Base-by-base conservation (phyloP, 2,329 filamentous ascomycete species). In the Aspergillus calidoustus region DNA sequence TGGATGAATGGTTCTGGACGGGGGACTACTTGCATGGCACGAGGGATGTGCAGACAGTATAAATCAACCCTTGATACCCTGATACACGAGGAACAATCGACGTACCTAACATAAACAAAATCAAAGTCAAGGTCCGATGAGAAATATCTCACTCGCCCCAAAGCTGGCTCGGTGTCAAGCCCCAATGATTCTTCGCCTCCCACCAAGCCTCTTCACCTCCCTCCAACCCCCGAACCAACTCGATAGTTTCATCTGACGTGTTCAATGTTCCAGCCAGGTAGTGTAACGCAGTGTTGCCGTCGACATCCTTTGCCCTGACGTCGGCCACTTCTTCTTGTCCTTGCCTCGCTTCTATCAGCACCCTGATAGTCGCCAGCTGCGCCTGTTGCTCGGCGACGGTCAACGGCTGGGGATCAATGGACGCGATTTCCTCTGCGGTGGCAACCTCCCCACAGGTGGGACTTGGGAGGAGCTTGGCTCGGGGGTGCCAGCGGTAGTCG, bases 201-300 rank as follows among this genome's bases (percentile, higher is more conserved):
- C 9, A 44, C 54, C 54, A 57, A 28, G 43, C 54, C 13, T 53
- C 28, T 34, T 64, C 55, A 2, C 59, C 62, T 1, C 41, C 59
- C 3, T 61, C 58, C 59, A 61, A 59, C 8, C 38, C 25, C 13
- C 51, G 31, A 3, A 59, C 38, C 11, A 64, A 7, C 13, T 55
- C 38, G 31, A 64, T 31, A 3, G 47, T 56, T 34, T 56, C 46
- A 8, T 22, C 19, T 46, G 50, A 53, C 2, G 57, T 48, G 52
- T 62, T 57, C 55, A 63, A 60, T 1, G 63, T 57, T 2, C 38
- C 46, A 23, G 63, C 60, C 17, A 66, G 53, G 41, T 66, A 66
- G 25, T 65, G 64, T 22, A 66, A 52, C 15, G 64, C 60, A 15
- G 63, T 66, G 23, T 65, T 65, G 25, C 63, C 57, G 54, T 65